Percentiles rank a stretch among this genome's conserved stretches.
These are phyloP conservation scores for Glycyrrhiza uralensis DNA, from an alignment of 306 rosid species.

Conservation along the genomic window DNA sequence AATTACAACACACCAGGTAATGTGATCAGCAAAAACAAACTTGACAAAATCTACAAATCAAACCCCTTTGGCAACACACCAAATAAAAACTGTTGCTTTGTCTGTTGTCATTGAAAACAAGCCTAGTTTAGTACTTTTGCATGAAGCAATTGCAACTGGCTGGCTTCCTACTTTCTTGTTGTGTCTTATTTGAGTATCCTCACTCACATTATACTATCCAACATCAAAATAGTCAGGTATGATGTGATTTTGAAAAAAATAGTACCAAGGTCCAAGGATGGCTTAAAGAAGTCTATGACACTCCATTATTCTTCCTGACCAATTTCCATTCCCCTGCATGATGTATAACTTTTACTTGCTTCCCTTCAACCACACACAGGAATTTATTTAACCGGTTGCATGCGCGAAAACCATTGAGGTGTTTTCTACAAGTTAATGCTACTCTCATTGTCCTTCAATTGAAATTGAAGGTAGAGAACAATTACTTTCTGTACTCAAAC, in stretches of 20 bases:
- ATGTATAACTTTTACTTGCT: not conserved
- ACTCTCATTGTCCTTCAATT: constrained; percentile 30
- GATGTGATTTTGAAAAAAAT: constrained; percentile 38
- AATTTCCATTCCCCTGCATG: constrained; percentile 10
- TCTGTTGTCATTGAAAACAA: constrained; percentile 30
- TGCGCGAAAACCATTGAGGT: constrained; percentile 1
- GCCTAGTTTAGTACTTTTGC: constrained; percentile 24
- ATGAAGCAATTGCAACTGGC: constrained; percentile 34
- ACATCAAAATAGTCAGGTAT: constrained; percentile 33
- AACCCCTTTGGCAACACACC: constrained; percentile 1
- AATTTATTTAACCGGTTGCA: not conserved
- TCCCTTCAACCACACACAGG: constrained; percentile 18
- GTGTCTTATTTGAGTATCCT: constrained; percentile 25
- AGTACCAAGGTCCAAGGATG: constrained; percentile 3
- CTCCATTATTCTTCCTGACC: constrained; percentile 15
- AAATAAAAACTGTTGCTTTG: constrained; percentile 1
- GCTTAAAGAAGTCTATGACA: constrained; percentile 9
- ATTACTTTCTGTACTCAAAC: constrained; percentile 40
- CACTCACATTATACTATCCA: constrained; percentile 24
- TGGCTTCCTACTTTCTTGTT: constrained; percentile 25
- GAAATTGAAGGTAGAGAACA: constrained; percentile 14
- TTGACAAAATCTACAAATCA: constrained; percentile 47
- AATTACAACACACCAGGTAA: constrained; percentile 42
- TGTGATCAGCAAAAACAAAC: constrained; percentile 45
- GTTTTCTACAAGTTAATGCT: constrained; percentile 32